Evolutionary conservation across 2,329 filamentous ascomycete species (phyloP).

Genomic region (Drechslerella dactyloides): DNA sequence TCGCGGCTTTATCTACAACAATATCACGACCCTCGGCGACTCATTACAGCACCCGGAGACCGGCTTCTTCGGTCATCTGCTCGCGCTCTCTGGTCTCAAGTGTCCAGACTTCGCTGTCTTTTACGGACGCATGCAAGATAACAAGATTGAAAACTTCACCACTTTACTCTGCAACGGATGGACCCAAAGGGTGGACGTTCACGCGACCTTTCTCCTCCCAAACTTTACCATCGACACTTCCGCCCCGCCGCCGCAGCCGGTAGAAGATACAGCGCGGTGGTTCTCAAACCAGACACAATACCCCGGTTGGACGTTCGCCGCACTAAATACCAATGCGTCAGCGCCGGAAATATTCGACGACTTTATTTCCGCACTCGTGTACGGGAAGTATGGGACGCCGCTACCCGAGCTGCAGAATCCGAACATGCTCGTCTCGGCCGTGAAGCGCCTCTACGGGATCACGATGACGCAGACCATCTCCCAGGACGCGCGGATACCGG

Average conservation of each 20-base stretch:
- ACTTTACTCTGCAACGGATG: slow-evolving; percentile 38
- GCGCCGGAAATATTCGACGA: slow-evolving; percentile 24
- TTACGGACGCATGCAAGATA: slow-evolving; percentile 32
- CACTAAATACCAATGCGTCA: slow-evolving; percentile 9
- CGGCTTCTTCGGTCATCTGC: slow-evolving; percentile 28
- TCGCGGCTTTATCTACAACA: slow-evolving; percentile 15
- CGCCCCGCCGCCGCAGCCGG: slow-evolving; percentile 6
- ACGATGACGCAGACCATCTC: slow-evolving; percentile 56
- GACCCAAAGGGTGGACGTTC: slow-evolving; percentile 20
- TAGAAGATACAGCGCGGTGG: slow-evolving; percentile 30
- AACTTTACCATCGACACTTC: slow-evolving; percentile 23
- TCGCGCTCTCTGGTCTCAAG: background rate
- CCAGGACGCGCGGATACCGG: slow-evolving; percentile 43
- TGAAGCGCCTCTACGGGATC: slow-evolving; percentile 52
- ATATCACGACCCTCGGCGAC: slow-evolving; percentile 13
- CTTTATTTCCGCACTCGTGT: slow-evolving; percentile 30
- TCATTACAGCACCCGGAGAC: slow-evolving; percentile 25
- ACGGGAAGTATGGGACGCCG: slow-evolving; percentile 32
- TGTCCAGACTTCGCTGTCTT: slow-evolving; percentile 39
- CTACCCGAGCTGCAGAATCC: slow-evolving; percentile 21
- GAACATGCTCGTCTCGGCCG: slow-evolving; percentile 22
- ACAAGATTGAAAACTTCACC: slow-evolving; percentile 33
- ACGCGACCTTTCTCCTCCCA: slow-evolving; percentile 26
- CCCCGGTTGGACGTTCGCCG: slow-evolving; percentile 25
- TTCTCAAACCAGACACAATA: slow-evolving; percentile 24